Base-by-base conservation (phyloP, 345 rosid species). In the Melastoma malabathricum region DNA sequence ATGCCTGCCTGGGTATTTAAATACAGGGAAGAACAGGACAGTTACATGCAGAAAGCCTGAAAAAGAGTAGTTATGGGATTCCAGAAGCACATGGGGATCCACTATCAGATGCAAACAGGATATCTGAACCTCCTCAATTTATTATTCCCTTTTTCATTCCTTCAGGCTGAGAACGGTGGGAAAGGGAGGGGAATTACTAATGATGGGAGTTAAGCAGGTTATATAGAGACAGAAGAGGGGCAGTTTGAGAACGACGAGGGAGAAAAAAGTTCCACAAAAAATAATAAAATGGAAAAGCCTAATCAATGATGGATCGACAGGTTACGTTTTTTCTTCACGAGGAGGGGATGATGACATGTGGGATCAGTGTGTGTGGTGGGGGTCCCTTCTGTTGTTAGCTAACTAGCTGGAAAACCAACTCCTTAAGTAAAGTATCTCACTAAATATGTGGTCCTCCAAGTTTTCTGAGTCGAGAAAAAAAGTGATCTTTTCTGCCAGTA, bases 61-160 rank as follows among this genome's bases (percentile, higher is more conserved):
- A 17, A 51, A 34, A 34, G 55, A 20, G 54, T 45, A 60, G 62
- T 50, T 41, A 57, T 57, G 59, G 54, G 87, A 43, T 79, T 65
- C 64, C 74, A 69, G 48, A 38, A 47, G 80, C 92, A 78, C 92
- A 80, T 76, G 92, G 67, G 67, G n/a, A 65, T 71, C 69, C 72
- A 68, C 70, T 55, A 19, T 41, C 55, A 16, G 25, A 51, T 17
- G 20, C 44, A 2, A 22, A 34, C 34, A 51, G 55, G 12, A 12
- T 17, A 34, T 5, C 22, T 34, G 19, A 51, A 29, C 17, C 41
- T 51, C 25, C 44, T 1, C 62, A 31, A 46, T 65, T 63, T 52
- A 38, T 17, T 50, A 22, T 46, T 56, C 44, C 59, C 61, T 34
- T 19, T 22, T 23, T 19, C 45, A 55, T 43, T 52, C 64, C 63